These are phyloP conservation scores for Postia placenta DNA, from an alignment of 768 basidiomycete genomes.

Conservation along the genomic window DNA sequence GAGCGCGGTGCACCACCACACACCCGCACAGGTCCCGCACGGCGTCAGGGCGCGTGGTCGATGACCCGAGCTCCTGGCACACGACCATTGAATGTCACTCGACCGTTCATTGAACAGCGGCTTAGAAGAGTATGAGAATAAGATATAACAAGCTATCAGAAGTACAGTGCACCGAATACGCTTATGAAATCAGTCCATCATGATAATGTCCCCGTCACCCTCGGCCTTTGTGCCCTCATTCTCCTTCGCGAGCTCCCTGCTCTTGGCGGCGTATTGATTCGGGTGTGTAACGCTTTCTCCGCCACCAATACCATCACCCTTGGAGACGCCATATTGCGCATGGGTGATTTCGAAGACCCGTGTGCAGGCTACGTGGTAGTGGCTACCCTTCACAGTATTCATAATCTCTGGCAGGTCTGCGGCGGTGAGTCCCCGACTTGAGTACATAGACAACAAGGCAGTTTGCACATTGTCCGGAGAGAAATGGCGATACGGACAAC, in stretches of 20 bases:
- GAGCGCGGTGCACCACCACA: slow-evolving; percentile 1
- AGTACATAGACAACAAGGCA: slow-evolving; percentile 65
- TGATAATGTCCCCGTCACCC: slow-evolving; percentile 33
- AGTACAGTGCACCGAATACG: slow-evolving; percentile 6
- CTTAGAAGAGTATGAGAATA: no score
- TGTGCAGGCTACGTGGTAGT: slow-evolving; percentile 96
- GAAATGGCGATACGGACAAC: slow-evolving; percentile 93
- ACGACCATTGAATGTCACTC: background rate
- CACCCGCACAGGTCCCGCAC: background rate
- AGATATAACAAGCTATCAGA: slow-evolving; percentile 1
- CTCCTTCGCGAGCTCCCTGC: slow-evolving; percentile 56
- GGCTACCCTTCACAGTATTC: slow-evolving; percentile 66
- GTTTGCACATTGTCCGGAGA: slow-evolving; percentile 76
- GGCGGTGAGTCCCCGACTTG: slow-evolving; percentile 54
- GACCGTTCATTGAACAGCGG: no score
- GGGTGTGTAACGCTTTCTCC: slow-evolving; percentile 92
- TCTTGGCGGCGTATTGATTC: slow-evolving; percentile 79
- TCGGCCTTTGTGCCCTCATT: slow-evolving; percentile 22
- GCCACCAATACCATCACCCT: slow-evolving; percentile 81
- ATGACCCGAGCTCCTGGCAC: background rate
- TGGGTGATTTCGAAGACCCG: slow-evolving; percentile 96
- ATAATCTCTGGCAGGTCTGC: slow-evolving; percentile 80
- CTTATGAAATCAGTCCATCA: slow-evolving; percentile 23
- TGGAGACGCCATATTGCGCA: slow-evolving; percentile 59
- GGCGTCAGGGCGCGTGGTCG: background rate